Evolutionary conservation across 2,329 filamentous ascomycete species (phyloP).

Genomic region (Talaromyces sp.): DNA sequence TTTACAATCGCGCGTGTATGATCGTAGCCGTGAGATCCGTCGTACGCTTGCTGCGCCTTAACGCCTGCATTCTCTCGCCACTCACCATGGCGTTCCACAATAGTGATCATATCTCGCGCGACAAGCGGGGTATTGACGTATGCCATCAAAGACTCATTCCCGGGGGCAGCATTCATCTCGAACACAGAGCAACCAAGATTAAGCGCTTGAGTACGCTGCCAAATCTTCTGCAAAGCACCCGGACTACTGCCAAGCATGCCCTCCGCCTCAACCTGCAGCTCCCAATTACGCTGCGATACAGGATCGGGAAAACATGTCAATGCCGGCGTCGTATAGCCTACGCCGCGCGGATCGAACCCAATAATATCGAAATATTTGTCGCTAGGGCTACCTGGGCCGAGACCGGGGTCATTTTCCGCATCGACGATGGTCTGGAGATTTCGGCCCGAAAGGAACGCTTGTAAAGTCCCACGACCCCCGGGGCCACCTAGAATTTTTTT

Average conservation of each 20-base stretch:
- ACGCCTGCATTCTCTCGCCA: constrained; percentile 40
- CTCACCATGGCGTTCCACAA: constrained; percentile 43
- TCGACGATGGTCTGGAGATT: constrained; percentile 43
- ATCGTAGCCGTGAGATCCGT: constrained; percentile 23
- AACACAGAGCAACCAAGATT: constrained; percentile 33
- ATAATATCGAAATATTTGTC: constrained; percentile 46
- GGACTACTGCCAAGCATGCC: constrained; percentile 39
- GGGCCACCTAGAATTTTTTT: constrained; percentile 40
- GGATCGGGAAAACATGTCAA: constrained; percentile 45
- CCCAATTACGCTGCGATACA: constrained; percentile 34
- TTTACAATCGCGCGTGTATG: constrained; percentile 20
- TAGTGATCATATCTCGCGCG: constrained; percentile 40
- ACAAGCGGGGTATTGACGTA: constrained; percentile 40
- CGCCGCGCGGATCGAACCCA: constrained; percentile 49
- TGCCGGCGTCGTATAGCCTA: constrained; percentile 44
- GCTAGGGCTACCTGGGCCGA: not conserved
- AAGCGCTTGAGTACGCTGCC: constrained; percentile 37
- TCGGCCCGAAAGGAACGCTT: constrained; percentile 36
- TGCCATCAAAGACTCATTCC: constrained; percentile 31
- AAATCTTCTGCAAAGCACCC: constrained; percentile 33
- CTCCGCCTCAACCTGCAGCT: constrained; percentile 38
- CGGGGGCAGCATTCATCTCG: constrained; percentile 20
- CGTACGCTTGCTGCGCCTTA: constrained; percentile 20
- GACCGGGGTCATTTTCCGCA: constrained; percentile 29
- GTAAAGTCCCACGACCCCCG: constrained; percentile 46